Percentiles rank a stretch among this genome's conserved stretches.
Evolutionary conservation across 164 flowering plant genomes (phyloP).

Genomic region (Vitis labrusca): DNA sequence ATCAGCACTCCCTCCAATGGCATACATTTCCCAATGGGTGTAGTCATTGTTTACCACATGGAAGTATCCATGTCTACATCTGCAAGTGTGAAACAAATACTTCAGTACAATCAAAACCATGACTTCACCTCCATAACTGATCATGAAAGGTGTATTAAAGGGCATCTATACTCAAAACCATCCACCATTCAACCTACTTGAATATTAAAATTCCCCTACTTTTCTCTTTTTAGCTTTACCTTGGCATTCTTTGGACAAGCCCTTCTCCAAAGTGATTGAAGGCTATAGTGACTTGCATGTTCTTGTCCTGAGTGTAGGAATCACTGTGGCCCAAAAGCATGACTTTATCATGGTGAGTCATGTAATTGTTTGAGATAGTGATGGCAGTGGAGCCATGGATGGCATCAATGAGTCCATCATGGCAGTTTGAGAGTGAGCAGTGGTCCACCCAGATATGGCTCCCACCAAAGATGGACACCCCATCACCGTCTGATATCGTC

Average conservation of each 20-base stretch:
- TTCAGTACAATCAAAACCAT: no score
- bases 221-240: slow-evolving; percentile 34
- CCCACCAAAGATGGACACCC: slow-evolving; percentile 77
- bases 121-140: not conserved
- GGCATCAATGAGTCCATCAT: slow-evolving; percentile 76
- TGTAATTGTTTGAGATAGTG: slow-evolving; percentile 74
- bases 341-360: slow-evolving; percentile 88
- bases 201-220: not conserved
- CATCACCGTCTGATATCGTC: slow-evolving; percentile 86
- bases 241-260: slow-evolving; percentile 84
- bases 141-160: not conserved
- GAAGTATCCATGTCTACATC: slow-evolving; percentile 84
- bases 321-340: slow-evolving; percentile 88
- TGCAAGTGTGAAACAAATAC: slow-evolving; percentile 24
- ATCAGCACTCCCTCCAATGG: slow-evolving; percentile 82
- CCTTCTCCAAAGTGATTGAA: slow-evolving; percentile 90
- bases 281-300: slow-evolving; percentile 84
- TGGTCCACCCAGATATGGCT: slow-evolving; percentile 89
- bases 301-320: slow-evolving; percentile 61
- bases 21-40: slow-evolving; percentile 93
- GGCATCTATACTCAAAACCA: no score
- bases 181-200: no score
- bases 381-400: slow-evolving; percentile 77
- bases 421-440: slow-evolving; percentile 65
- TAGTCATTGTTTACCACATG: slow-evolving; percentile 96